These are phyloP conservation scores for Bruguiera sexangula DNA, from an alignment of 345 rosid genomes.

Conservation along the genomic window DNA sequence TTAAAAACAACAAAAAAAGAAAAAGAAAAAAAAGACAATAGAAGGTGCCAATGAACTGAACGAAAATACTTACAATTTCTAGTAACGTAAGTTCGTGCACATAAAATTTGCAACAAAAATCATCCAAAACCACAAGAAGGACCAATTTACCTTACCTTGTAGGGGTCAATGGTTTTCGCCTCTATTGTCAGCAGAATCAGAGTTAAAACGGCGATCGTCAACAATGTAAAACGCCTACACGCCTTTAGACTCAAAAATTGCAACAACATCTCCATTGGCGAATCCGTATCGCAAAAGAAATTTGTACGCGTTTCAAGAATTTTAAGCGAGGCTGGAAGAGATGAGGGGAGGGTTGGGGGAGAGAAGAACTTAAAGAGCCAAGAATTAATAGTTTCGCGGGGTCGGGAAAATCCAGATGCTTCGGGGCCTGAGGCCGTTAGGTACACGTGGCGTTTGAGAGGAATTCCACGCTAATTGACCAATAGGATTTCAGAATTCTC, in stretches of 20 bases:
- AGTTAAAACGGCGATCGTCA: conserved; percentile 27
- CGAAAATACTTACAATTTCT: background rate
- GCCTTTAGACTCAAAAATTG: conserved; percentile 8
- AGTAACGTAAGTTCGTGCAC: background rate
- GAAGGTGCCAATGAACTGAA: background rate
- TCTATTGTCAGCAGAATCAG: conserved; percentile 27
- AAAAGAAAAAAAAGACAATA: too few species aligned
- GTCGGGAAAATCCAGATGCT: conserved; percentile 32
- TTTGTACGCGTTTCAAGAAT: background rate
- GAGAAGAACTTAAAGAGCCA: background rate
- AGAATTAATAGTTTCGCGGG: conserved; percentile 36
- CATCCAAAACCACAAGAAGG: background rate
- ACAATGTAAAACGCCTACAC: conserved; percentile 28
- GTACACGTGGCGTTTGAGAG: conserved; percentile 53
- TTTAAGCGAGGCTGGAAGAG: background rate
- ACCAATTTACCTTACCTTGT: conserved; percentile 45
- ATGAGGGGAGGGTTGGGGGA: background rate
- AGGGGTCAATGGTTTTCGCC: conserved; percentile 64
- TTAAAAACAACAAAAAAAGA: too few species aligned
- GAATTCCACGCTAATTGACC: conserved; percentile 52
- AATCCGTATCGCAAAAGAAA: background rate
- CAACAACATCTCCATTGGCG: background rate
- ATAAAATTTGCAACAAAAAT: background rate
- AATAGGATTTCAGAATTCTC: conserved; percentile 46
- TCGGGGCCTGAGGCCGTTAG: conserved; percentile 29